Conservation (phyloP, 805 yeast species). For the Wickerhamia fluorescens region DNA sequence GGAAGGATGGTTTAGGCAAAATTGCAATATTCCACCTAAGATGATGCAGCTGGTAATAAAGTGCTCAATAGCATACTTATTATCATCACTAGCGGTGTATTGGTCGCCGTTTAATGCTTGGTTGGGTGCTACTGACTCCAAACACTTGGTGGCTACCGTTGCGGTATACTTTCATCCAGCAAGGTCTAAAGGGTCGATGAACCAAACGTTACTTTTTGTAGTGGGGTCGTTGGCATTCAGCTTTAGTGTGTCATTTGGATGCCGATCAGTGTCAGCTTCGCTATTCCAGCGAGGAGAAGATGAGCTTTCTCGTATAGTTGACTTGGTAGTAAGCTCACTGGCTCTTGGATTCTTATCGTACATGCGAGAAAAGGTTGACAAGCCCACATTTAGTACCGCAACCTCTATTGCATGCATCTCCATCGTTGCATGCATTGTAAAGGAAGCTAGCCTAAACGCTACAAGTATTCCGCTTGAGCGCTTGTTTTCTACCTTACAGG, state of each 20-base stretch:
- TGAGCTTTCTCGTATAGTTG: conserved; percentile 44
- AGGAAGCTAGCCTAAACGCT: conserved; percentile 62
- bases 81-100: conserved; percentile 72
- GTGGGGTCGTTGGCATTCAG: conserved; percentile 46
- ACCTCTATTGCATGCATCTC: conserved; percentile 71
- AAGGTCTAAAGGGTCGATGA: conserved; percentile 73
- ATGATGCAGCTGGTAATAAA: conserved; percentile 46
- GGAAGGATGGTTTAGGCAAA: too few species aligned
- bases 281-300: conserved; percentile 40
- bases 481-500: conserved; percentile 45
- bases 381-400: conserved; percentile 59
- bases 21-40: conserved; percentile 6
- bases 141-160: conserved; percentile 76
- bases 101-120: conserved; percentile 40
- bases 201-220: conserved; percentile 63
- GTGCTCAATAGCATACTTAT: conserved; percentile 65
- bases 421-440: conserved; percentile 61
- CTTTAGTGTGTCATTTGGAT: conserved; percentile 42
- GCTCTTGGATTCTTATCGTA: conserved; percentile 64
- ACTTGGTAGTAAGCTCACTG: conserved; percentile 44
- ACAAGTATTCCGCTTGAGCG: conserved; percentile 50
- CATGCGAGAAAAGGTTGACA: conserved; percentile 59
- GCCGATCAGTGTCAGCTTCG: conserved; percentile 45
- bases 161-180: conserved; percentile 84
- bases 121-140: conserved; percentile 63